Evolutionary conservation across 306 rosid genomes (phyloP).

Genomic region (Mimosa bimucronata): DNA sequence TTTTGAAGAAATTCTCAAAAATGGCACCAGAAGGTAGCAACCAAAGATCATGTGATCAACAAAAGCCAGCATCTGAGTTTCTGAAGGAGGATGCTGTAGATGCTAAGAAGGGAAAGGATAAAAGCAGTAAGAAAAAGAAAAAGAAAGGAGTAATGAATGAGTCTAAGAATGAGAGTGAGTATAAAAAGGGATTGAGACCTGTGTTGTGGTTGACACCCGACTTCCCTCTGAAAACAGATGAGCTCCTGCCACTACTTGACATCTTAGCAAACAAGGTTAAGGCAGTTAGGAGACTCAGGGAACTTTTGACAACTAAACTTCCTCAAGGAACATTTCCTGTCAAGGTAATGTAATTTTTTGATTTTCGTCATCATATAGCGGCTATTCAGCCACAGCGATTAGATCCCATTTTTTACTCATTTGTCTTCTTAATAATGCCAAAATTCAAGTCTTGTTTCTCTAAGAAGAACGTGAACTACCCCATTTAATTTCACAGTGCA

Average conservation of each 20-base stretch:
- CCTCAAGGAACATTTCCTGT: slow-evolving; percentile 95
- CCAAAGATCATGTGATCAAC: slow-evolving; percentile 68
- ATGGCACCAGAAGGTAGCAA: slow-evolving; percentile 75
- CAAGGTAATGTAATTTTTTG: slow-evolving; percentile 57
- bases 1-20: slow-evolving; percentile 73
- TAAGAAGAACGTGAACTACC: not conserved
- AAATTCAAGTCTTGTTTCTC: not conserved
- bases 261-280: slow-evolving; percentile 96
- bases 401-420: not conserved
- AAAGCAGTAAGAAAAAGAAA: slow-evolving; percentile 78
- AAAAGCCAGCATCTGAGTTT: slow-evolving; percentile 67
- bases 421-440: not conserved
- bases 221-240: slow-evolving; percentile 96
- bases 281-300: slow-evolving; percentile 94
- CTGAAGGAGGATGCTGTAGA: slow-evolving; percentile 69
- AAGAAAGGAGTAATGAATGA: slow-evolving; percentile 72
- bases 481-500: not conserved
- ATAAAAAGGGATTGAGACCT: slow-evolving; percentile 98
- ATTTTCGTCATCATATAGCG: not conserved
- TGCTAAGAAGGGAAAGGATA: slow-evolving; percentile 84
- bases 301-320: slow-evolving; percentile 96
- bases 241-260: slow-evolving; percentile 95
- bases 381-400: not conserved
- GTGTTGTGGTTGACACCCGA: slow-evolving; percentile 98
- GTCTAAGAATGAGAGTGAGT: slow-evolving; percentile 88